These are phyloP conservation scores for Grifola frondosa DNA, from an alignment of 1,284 basidiomycete genomes.

Conservation along the genomic window DNA sequence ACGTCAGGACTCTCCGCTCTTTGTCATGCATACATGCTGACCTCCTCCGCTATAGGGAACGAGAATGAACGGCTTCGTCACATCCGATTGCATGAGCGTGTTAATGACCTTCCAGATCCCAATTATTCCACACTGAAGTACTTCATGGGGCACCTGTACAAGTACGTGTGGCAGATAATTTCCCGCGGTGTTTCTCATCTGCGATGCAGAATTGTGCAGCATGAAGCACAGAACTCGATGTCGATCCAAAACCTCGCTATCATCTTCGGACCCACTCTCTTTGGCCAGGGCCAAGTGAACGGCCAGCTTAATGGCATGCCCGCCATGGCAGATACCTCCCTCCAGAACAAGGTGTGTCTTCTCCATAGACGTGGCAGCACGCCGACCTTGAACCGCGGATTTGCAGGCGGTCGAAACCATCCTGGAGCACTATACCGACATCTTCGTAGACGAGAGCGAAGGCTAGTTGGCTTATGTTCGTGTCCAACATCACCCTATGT, in stretches of 20 bases:
- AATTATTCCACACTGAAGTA: slow-evolving; percentile 98
- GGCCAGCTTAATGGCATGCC: slow-evolving; percentile 38
- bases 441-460: slow-evolving; percentile 74
- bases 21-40: neutral
- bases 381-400: slow-evolving; percentile 4
- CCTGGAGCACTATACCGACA: slow-evolving; percentile 82
- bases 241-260: slow-evolving; percentile 91
- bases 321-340: slow-evolving; percentile 62
- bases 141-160: slow-evolving; percentile 92
- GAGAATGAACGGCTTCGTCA: slow-evolving; percentile 93
- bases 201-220: slow-evolving; percentile 63
- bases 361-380: no score
- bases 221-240: slow-evolving; percentile 88
- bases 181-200: neutral
- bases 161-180: slow-evolving; percentile 44
- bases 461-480: slow-evolving; percentile 16
- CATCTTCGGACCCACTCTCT: slow-evolving; percentile 95
- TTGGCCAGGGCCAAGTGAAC: slow-evolving; percentile 53
- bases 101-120: slow-evolving; percentile 96
- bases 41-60: slow-evolving; percentile 56
- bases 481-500: neutral
- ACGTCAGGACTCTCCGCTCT: slow-evolving; percentile 53
- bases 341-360: slow-evolving; percentile 62
- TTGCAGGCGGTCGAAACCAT: slow-evolving; percentile 83
- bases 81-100: slow-evolving; percentile 93